Percentiles rank a stretch among this genome's conserved stretches.
Conservation (phyloP, 805 yeast genomes). For the Candida bentonensis region DNA sequence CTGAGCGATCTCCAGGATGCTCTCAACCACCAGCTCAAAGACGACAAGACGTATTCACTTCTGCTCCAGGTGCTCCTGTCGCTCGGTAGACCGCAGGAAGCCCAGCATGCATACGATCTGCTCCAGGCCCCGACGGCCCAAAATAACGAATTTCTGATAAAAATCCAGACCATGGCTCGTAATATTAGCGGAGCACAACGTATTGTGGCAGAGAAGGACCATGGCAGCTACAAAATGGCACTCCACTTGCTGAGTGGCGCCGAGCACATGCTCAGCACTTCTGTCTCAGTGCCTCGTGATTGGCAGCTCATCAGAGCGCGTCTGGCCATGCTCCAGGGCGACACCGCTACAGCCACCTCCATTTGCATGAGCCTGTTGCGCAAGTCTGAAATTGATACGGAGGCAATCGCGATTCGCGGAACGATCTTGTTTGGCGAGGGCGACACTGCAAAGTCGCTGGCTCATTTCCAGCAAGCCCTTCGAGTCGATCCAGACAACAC, state of each 20-base stretch:
- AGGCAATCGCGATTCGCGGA: slow-evolving; percentile 26
- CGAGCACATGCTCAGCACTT: slow-evolving; percentile 21
- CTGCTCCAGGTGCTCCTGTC: slow-evolving; percentile 22
- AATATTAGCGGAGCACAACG: slow-evolving; percentile 21
- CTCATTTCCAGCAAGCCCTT: slow-evolving; percentile 27
- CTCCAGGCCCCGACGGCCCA: slow-evolving; percentile 11
- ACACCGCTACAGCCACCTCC: slow-evolving; percentile 24
- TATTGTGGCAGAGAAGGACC: slow-evolving; percentile 10
- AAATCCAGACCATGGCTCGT: slow-evolving; percentile 24
- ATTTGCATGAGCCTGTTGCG: slow-evolving; percentile 23
- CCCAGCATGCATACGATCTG: slow-evolving; percentile 16
- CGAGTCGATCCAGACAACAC: slow-evolving; percentile 27
- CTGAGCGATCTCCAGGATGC: slow-evolving; percentile 21
- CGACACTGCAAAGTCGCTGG: slow-evolving; percentile 23
- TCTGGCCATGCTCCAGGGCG: slow-evolving; percentile 17
- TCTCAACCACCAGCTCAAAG: slow-evolving; percentile 17
- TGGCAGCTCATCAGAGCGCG: slow-evolving; percentile 23
- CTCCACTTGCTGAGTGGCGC: slow-evolving; percentile 24
- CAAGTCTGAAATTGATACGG: slow-evolving; percentile 23
- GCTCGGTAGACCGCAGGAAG: slow-evolving; percentile 23
- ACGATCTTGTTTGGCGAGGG: slow-evolving; percentile 23
- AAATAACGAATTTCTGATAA: slow-evolving; percentile 14
- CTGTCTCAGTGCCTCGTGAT: slow-evolving; percentile 19
- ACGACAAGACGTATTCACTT: slow-evolving; percentile 21
- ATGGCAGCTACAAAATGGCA: slow-evolving; percentile 19